phyloP scores from a whole-genome alignment of 164 flowering plant genomes.

The Piper longum region DNA sequence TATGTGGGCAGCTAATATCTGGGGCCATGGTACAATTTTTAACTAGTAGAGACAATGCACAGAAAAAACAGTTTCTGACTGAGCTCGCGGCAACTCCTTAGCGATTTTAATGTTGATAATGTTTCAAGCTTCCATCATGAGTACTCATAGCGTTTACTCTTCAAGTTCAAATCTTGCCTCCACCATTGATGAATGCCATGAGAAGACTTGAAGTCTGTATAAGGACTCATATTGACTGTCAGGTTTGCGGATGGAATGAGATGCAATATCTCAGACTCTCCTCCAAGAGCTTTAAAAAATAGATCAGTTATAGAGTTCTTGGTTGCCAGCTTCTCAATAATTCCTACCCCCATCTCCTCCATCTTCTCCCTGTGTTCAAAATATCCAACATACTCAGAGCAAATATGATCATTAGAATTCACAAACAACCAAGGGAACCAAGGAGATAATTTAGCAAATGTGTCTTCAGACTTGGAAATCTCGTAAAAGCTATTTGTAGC shows the following conservation, averaged over 20 bases:
- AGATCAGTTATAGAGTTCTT: conserved; percentile 41
- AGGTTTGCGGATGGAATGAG: conserved; percentile 60
- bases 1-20: no score
- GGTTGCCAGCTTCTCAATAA: conserved; percentile 49
- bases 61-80: no score
- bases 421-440: conserved; percentile 63
- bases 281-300: conserved; percentile 38
- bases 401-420: conserved; percentile 45
- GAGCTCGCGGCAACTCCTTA: no score
- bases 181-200: conserved; percentile 82
- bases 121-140: no score
- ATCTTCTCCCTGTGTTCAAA: conserved; percentile 56
- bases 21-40: no score
- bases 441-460: conserved; percentile 28
- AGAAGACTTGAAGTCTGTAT: conserved; percentile 30
- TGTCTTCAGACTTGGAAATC: conserved; percentile 16
- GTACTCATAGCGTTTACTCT: conserved; percentile 22
- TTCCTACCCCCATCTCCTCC: conserved; percentile 52
- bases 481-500: conserved; percentile 22
- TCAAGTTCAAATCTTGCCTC: conserved; percentile 28
- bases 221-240: conserved; percentile 25
- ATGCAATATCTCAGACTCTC: conserved; percentile 40
- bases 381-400: conserved; percentile 63
- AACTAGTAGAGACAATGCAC: no score
- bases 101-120: no score